A percentile compares a stretch with the other conserved stretches of the same genome.
Evolutionary conservation across 768 basidiomycete genomes (phyloP).

Genomic region (Leccinellum albellum): DNA sequence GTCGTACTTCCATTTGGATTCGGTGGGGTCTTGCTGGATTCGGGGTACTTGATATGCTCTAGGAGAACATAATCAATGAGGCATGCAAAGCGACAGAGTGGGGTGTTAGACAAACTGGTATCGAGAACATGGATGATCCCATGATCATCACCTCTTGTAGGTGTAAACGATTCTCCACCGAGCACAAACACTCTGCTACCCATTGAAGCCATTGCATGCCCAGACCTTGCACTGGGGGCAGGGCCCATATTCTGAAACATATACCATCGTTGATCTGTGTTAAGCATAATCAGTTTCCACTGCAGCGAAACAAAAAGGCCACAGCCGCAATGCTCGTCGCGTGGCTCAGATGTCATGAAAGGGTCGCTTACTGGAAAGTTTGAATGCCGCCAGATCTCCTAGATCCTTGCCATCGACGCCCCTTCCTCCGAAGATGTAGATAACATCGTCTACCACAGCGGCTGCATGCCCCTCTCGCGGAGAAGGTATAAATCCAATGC

Average conservation of each 20-base stretch:
- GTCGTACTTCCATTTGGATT: conserved; percentile 25
- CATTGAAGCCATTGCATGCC: conserved; percentile 97
- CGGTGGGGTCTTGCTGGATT: conserved; percentile 44
- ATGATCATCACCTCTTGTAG: conserved; percentile 73
- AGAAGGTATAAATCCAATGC: conserved; percentile 95
- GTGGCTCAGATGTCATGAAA: not conserved
- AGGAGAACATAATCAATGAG: conserved; percentile 3
- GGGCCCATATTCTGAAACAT: conserved; percentile 99
- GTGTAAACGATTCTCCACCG: conserved; percentile 87
- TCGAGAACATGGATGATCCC: conserved; percentile 87
- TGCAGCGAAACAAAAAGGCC: conserved; percentile 1
- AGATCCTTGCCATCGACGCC: conserved; percentile 97
- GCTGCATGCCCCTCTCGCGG: conserved; percentile 96
- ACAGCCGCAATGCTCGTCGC: not conserved
- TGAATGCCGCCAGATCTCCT: conserved; percentile 93
- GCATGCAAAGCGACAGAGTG: not conserved
- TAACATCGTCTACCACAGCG: conserved; percentile 92
- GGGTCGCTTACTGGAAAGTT: conserved; percentile 79
- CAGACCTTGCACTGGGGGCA: conserved; percentile 85
- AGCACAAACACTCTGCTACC: conserved; percentile 88
- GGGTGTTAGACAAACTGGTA: conserved; percentile 64
- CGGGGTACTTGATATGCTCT: conserved; percentile 95
- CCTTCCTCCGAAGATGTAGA: conserved; percentile 95
- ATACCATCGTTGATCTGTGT: conserved; percentile 92
- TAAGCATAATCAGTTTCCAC: conserved; percentile 9